Conservation (phyloP, 805 yeast genomes). For the Yarrowia sp. region DNA sequence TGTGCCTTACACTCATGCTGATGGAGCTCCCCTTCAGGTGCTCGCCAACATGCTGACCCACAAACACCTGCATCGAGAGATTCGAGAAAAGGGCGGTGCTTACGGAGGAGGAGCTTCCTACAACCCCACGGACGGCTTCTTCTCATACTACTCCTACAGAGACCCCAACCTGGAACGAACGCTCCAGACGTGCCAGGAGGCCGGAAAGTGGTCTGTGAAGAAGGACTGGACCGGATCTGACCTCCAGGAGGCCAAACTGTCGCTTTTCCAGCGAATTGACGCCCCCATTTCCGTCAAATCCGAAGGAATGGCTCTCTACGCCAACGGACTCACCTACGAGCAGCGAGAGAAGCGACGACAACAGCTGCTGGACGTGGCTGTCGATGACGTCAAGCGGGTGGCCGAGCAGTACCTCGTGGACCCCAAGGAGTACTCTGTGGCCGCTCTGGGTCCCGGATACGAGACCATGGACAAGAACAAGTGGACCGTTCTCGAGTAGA, state of each 20-base stretch:
- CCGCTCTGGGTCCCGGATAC: slow-evolving; percentile 34
- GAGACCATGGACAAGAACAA: slow-evolving; percentile 20
- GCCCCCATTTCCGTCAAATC: slow-evolving; percentile 82
- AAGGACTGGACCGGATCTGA: slow-evolving; percentile 67
- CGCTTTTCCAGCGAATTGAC: slow-evolving; percentile 90
- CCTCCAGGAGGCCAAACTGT: slow-evolving; percentile 85
- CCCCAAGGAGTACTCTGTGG: slow-evolving; percentile 28
- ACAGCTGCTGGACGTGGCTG: slow-evolving; percentile 68
- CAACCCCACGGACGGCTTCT: slow-evolving; percentile 79
- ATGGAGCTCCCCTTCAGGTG: slow-evolving; percentile 86
- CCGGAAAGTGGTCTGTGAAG: slow-evolving; percentile 58
- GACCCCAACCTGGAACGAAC: slow-evolving; percentile 88
- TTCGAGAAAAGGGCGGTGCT: slow-evolving; percentile 96
- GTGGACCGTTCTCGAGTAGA: slow-evolving; percentile 32
- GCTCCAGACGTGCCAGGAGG: slow-evolving; percentile 61
- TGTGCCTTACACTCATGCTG: slow-evolving; percentile 68
- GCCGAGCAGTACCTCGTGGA: slow-evolving; percentile 66
- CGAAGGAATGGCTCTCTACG: slow-evolving; percentile 74
- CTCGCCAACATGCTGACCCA: slow-evolving; percentile 81
- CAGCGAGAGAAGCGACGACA: slow-evolving; percentile 83
- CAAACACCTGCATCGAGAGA: slow-evolving; percentile 83
- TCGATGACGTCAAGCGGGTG: slow-evolving; percentile 66
- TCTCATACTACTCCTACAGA: slow-evolving; percentile 87
- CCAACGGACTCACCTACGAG: slow-evolving; percentile 74
- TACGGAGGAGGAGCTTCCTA: slow-evolving; percentile 95